Evolutionary conservation across 768 basidiomycete genomes (phyloP).

Genomic region (Hericium alpestre): DNA sequence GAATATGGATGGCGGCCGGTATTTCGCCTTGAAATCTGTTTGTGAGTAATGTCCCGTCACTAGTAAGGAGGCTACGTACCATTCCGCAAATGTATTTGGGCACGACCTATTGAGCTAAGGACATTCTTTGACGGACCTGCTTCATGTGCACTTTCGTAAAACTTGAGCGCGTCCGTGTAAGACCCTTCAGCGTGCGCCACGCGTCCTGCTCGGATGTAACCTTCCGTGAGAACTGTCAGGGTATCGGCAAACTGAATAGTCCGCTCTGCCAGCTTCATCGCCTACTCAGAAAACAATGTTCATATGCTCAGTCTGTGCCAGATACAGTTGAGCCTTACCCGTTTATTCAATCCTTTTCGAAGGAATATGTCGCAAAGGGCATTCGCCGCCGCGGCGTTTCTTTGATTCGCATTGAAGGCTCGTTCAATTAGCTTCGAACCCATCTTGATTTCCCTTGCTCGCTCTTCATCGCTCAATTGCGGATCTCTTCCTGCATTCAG

Average conservation of each 20-base stretch:
- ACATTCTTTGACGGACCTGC: slow-evolving; percentile 61
- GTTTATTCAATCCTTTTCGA: slow-evolving; percentile 52
- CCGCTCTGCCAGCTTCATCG: slow-evolving; percentile 87
- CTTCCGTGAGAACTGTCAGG: slow-evolving; percentile 72
- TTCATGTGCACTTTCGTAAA: slow-evolving; percentile 58
- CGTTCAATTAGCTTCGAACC: slow-evolving; percentile 66
- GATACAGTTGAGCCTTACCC: slow-evolving; percentile 28
- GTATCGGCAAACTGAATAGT: slow-evolving; percentile 93
- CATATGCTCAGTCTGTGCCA: background rate
- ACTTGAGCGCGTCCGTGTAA: slow-evolving; percentile 51
- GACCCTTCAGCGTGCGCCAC: slow-evolving; percentile 67
- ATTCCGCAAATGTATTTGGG: slow-evolving; percentile 77
- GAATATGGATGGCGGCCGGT: slow-evolving; percentile 75
- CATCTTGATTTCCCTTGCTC: slow-evolving; percentile 44
- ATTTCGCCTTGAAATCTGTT: slow-evolving; percentile 45
- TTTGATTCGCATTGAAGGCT: slow-evolving; percentile 73
- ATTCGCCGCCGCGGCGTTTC: slow-evolving; percentile 73
- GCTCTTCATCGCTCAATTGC: slow-evolving; percentile 50
- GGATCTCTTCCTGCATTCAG: slow-evolving; percentile 79
- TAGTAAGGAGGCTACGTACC: slow-evolving; percentile 35
- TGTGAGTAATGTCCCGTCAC: background rate
- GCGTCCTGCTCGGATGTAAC: slow-evolving; percentile 75
- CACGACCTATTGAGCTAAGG: slow-evolving; percentile 73
- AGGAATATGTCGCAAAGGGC: slow-evolving; percentile 74
- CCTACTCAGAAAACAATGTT: slow-evolving; percentile 29